Conservation (phyloP, 495 filamentous ascomycete species). For the Neurospora sp. region DNA sequence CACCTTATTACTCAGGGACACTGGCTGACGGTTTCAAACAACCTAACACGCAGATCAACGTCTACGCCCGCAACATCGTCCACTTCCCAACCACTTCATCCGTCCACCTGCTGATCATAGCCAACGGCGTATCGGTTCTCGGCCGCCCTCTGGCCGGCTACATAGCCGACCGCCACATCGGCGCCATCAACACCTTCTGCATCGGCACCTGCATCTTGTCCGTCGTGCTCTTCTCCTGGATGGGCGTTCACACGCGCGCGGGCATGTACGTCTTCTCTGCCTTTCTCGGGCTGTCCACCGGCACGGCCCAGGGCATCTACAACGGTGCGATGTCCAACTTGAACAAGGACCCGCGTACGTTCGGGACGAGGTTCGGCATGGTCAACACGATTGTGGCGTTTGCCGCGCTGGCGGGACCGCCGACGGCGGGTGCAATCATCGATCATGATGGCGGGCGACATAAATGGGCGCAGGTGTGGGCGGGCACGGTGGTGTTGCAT, state of each 20-base stretch:
- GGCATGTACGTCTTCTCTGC: slow-evolving; percentile 35
- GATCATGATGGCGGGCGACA: slow-evolving; percentile 25
- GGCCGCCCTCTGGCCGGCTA: slow-evolving; percentile 28
- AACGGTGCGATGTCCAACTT: slow-evolving; percentile 28
- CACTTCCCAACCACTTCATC: slow-evolving; percentile 29
- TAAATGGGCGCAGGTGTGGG: slow-evolving; percentile 34
- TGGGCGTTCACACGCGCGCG: slow-evolving; percentile 20
- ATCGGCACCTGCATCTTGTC: slow-evolving; percentile 22
- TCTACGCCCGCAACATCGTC: slow-evolving; percentile 30
- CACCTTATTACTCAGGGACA: not conserved
- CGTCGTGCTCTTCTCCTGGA: slow-evolving; percentile 29
- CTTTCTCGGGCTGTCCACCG: slow-evolving; percentile 31
- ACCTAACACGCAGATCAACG: slow-evolving; percentile 18
- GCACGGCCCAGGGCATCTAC: slow-evolving; percentile 30
- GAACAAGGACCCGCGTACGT: slow-evolving; percentile 29
- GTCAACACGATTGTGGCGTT: slow-evolving; percentile 30
- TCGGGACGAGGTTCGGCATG: slow-evolving; percentile 38
- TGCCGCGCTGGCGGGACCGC: slow-evolving; percentile 33
- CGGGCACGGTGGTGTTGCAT: slow-evolving; percentile 22
- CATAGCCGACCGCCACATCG: slow-evolving; percentile 28
- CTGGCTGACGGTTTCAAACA: not conserved
- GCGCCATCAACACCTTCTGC: slow-evolving; percentile 31
- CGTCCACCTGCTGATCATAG: slow-evolving; percentile 32
- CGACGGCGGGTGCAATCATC: slow-evolving; percentile 35
- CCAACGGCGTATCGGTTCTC: slow-evolving; percentile 31